Evolutionary conservation across 2,329 filamentous ascomycete species (phyloP), one percentile per base, ranked within the genome.

Genomic region (Colletotrichum cuscutae): DNA sequence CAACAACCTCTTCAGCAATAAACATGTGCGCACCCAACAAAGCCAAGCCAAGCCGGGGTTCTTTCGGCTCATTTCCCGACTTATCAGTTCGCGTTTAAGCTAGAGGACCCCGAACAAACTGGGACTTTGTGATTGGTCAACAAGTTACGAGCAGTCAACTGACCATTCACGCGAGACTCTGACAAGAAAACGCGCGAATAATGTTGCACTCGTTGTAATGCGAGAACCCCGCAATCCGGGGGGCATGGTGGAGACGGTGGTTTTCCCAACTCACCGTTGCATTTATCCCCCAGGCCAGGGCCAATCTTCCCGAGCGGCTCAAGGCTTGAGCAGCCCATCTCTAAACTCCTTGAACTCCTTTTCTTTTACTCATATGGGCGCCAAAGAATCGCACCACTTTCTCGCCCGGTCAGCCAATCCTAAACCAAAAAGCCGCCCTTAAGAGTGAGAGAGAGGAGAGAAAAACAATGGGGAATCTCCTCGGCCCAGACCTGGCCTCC

Each of bases 251-350:
- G 62, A 46, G 37, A 65, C 32, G 12, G 12, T 3, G 32, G 6
- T 57, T 65, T 42, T 24, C 5, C 62, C 13, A 22, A 46, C 62
- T 26, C 37, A 63, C 60, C 52, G 24, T 56, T 65, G 62, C 62
- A 65, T 65, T 65, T 65, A 65, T 65, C 52, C 62, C 37, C 52
- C 52, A 65, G 62, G 54, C 30, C 32, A 30, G 42, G 62, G 54
- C 30, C 32, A 30, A 42, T 46, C 24, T 56, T 53, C n/a, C 42
- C 59, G 46, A 64, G 46, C 28, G 61, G 46, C 28, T 37, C 19
- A 64, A 30, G 28, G 19, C 42, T 49, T 53, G 61, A 54, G 61
- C 46, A 54, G 61, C 61, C 8, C 30, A 35, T 54, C 32, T 32
- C 35, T 28, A 15, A 35, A 22, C 61, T 64, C 61, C 13, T 53